Percentiles rank a stretch among this genome's conserved stretches.
Conservation (phyloP, 148 eudicot species). For the Chenopodium suecicum region DNA sequence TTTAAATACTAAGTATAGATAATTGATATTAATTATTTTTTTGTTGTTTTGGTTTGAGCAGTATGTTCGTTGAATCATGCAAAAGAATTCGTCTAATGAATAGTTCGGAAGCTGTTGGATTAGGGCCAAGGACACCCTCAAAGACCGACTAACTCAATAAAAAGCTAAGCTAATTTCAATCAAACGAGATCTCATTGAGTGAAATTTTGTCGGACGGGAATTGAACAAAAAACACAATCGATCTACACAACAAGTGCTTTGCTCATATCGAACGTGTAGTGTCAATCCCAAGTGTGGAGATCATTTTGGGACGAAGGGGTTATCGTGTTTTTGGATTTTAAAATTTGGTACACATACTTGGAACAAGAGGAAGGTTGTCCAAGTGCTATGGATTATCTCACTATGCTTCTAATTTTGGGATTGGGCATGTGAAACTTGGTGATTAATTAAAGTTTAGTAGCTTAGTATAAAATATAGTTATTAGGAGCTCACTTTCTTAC, state of each 20-base stretch:
- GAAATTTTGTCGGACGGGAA: neutral
- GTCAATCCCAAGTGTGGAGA: neutral
- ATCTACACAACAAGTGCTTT: neutral
- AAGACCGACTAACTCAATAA: slow-evolving; percentile 4
- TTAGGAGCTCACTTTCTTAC: slow-evolving; percentile 10
- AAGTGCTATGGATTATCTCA: neutral
- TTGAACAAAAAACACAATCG: neutral
- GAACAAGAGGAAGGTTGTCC: neutral
- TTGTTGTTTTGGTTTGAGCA: slow-evolving; percentile 24
- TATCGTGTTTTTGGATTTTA: neutral
- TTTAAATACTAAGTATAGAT: no score
- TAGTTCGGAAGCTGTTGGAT: slow-evolving; percentile 54
- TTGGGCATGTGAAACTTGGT: neutral
- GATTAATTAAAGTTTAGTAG: neutral
- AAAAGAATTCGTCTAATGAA: slow-evolving; percentile 63
- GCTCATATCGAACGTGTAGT: no score
- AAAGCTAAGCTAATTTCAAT: neutral
- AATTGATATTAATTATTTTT: neutral
- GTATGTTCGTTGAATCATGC: slow-evolving; percentile 75
- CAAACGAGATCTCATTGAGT: neutral
- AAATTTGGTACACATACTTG: neutral
- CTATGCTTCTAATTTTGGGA: neutral
- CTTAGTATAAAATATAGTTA: neutral
- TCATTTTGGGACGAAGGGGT: neutral
- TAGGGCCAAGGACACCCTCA: slow-evolving; percentile 38